A percentile compares a stretch with the other conserved stretches of the same genome.
Evolutionary conservation across 169 alveolate genomes (phyloP).

Genomic region (Fabrea salina): DNA sequence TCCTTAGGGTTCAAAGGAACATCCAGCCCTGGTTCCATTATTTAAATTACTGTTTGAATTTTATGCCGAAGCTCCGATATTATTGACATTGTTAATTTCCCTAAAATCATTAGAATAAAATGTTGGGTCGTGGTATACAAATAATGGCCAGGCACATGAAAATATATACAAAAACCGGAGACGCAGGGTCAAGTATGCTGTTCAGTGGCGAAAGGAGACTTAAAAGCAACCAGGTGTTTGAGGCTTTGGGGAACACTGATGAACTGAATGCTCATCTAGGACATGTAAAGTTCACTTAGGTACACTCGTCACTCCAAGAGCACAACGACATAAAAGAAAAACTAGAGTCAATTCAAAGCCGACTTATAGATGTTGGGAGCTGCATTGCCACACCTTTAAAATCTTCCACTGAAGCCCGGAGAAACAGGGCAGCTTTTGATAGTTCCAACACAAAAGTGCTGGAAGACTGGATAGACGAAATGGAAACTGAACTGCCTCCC

Average conservation of each 20-base stretch:
- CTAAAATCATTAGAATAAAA: not conserved
- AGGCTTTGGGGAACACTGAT: slow-evolving; percentile 54
- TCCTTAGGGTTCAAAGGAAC: too few species aligned
- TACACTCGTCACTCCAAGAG: not conserved
- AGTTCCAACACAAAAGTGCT: slow-evolving; percentile 11
- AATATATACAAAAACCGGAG: slow-evolving; percentile 65
- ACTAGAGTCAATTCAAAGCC: slow-evolving; percentile 34
- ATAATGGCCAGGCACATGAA: too few species aligned
- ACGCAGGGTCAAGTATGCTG: slow-evolving; percentile 48
- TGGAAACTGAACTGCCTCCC: slow-evolving; percentile 42
- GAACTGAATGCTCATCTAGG: slow-evolving; percentile 61
- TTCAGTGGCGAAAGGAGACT: slow-evolving; percentile 48
- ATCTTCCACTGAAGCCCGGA: slow-evolving; percentile 29
- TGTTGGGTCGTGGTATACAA: not conserved
- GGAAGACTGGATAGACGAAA: slow-evolving; percentile 59
- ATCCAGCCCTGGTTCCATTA: too few species aligned
- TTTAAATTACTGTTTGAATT: too few species aligned
- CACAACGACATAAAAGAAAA: not conserved
- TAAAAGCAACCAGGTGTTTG: slow-evolving; percentile 42
- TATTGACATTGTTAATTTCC: too few species aligned
- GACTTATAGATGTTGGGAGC: slow-evolving; percentile 60
- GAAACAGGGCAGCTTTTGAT: slow-evolving; percentile 41
- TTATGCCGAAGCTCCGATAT: too few species aligned
- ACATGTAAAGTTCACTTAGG: slow-evolving; percentile 5
- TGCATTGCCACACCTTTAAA: slow-evolving; percentile 56